Evolutionary conservation across 139 green algal genomes (phyloP).

Genomic region (Zygnema circumcarinatum): DNA sequence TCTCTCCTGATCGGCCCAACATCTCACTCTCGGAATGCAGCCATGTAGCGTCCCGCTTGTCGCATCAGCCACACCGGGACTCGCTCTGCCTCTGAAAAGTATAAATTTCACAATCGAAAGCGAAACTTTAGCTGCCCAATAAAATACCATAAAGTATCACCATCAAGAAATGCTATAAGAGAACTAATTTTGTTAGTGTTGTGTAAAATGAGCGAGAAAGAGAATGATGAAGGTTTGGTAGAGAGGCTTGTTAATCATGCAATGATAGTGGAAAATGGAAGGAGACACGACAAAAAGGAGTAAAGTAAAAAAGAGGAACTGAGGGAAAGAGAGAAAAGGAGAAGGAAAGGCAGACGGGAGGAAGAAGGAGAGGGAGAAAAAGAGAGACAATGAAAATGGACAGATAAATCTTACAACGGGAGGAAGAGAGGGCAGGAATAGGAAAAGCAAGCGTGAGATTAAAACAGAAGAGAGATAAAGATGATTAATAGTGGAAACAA

Average conservation of each 20-base stretch:
- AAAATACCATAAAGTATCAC: too few species aligned
- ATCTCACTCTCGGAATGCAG: slow-evolving; percentile 84
- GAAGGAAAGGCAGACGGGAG: background rate
- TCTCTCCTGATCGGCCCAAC: too few species aligned
- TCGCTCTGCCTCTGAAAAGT: slow-evolving; percentile 82
- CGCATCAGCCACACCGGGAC: slow-evolving; percentile 99
- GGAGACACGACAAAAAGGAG: background rate
- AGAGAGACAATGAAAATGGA: slow-evolving; percentile 1
- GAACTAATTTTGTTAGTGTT: background rate
- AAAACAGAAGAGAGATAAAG: background rate
- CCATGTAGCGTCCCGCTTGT: slow-evolving; percentile 98
- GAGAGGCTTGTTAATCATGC: background rate
- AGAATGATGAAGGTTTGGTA: background rate
- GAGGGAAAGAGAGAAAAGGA: slow-evolving; percentile 12
- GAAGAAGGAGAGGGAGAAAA: background rate
- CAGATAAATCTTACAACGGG: too few species aligned
- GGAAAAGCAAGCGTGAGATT: background rate
- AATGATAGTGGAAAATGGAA: background rate
- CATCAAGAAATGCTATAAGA: background rate
- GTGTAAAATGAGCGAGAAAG: background rate
- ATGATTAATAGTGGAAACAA: background rate
- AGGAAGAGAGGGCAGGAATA: background rate
- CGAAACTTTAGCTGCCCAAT: background rate
- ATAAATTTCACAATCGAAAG: background rate
- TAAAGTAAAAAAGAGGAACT: background rate